Conservation (phyloP, 352 stramenopile genomes). For the Phytophthora rubi region DNA sequence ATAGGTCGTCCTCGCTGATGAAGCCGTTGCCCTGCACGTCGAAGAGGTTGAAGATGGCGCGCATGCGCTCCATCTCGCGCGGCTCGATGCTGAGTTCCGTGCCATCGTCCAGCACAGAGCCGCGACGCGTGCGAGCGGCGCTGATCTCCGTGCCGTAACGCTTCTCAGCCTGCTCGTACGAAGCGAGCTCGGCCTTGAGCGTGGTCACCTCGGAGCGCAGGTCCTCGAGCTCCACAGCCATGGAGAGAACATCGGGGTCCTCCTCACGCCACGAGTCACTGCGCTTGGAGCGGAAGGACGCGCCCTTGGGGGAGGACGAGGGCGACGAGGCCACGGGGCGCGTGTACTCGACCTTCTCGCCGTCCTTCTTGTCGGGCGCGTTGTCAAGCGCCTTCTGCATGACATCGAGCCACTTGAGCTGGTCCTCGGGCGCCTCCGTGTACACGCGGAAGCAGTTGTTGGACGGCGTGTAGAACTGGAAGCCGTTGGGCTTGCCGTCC, state of each 20-base stretch:
- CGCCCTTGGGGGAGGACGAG: constrained; percentile 57
- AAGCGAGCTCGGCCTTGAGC: constrained; percentile 72
- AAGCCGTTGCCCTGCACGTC: constrained; percentile 82
- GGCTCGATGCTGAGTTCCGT: constrained; percentile 83
- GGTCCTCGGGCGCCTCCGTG: constrained; percentile 75
- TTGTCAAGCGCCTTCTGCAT: constrained; percentile 80
- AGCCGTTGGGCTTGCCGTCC: constrained; percentile 87
- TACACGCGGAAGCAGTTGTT: constrained; percentile 90
- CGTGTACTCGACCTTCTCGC: constrained; percentile 65
- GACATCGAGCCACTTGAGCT: constrained; percentile 64
- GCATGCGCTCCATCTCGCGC: constrained; percentile 87
- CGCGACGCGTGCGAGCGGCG: constrained; percentile 59
- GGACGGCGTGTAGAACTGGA: constrained; percentile 87
- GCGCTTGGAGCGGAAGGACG: constrained; percentile 52
- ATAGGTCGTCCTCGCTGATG: constrained; percentile 78
- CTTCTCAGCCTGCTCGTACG: constrained; percentile 85
- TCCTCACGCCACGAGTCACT: constrained; percentile 85
- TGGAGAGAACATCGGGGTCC: constrained; percentile 67
- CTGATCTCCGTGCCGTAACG: constrained; percentile 67
- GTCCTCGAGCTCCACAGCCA: constrained; percentile 77
- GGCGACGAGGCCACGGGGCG: constrained; percentile 75
- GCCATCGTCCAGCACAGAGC: constrained; percentile 77
- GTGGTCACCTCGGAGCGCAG: constrained; percentile 74
- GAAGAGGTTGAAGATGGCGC: constrained; percentile 85
- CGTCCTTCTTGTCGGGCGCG: constrained; percentile 70